Evolutionary conservation across 768 basidiomycete genomes (phyloP).

Genomic region (Lentinula edodes): DNA sequence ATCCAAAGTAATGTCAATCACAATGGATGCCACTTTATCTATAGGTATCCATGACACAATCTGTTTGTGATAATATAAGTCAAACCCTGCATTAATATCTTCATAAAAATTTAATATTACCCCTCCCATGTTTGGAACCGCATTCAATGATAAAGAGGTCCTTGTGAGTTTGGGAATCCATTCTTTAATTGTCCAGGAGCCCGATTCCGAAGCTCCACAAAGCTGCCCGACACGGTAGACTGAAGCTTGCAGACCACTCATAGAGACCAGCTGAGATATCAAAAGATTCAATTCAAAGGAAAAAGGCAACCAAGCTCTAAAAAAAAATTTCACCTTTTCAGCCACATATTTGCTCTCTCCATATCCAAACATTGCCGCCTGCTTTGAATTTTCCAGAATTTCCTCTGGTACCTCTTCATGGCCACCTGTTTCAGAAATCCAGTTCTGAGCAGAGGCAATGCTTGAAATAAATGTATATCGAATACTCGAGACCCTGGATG

Average conservation of each 20-base stretch:
- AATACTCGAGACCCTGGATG: constrained; percentile 5
- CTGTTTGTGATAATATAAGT: neutral
- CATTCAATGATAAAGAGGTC: constrained; percentile 20
- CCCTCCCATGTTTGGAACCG: neutral
- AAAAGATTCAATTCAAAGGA: neutral
- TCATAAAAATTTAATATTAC: too few species aligned
- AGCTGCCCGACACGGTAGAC: constrained; percentile 33
- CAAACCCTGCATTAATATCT: neutral
- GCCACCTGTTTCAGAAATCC: constrained; percentile 9
- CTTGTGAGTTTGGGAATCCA: constrained; percentile 36
- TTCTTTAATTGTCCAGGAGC: constrained; percentile 32
- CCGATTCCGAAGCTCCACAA: constrained; percentile 25
- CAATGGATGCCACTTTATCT: too few species aligned
- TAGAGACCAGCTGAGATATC: constrained; percentile 18
- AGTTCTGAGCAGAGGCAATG: constrained; percentile 18
- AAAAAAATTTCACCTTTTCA: constrained; percentile 22
- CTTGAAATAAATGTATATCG: constrained; percentile 26
- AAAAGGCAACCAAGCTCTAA: neutral
- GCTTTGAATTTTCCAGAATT: constrained; percentile 15
- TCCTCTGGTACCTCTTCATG: constrained; percentile 21
- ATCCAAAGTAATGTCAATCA: neutral
- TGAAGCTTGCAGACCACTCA: constrained; percentile 23
- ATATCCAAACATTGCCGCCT: constrained; percentile 28
- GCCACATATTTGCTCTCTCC: constrained; percentile 32
- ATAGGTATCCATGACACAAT: neutral